Evolutionary conservation across 2,329 filamentous ascomycete genomes (phyloP).

Genomic region (Cryphonectria nitschkei): DNA sequence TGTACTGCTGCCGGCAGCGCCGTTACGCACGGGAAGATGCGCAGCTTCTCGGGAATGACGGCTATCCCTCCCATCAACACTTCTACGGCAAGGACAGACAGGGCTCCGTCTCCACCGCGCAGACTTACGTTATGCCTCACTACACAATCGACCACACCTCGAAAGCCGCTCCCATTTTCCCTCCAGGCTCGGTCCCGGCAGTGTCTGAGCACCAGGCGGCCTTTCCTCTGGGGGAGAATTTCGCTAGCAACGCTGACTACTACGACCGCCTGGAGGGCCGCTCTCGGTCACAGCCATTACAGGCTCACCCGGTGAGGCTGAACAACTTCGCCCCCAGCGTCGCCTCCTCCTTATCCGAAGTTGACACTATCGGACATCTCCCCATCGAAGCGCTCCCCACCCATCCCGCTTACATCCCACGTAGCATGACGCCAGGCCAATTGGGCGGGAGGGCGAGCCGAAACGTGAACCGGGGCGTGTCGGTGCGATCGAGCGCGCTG

Average conservation of each 20-base stretch:
- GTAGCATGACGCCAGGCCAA: conserved; percentile 18
- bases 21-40: conserved; percentile 38
- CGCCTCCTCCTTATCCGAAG: background rate
- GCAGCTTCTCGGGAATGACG: conserved; percentile 10
- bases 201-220: conserved; percentile 4
- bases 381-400: conserved; percentile 44
- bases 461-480: conserved; percentile 6
- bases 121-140: conserved; percentile 20
- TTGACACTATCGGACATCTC: conserved; percentile 4
- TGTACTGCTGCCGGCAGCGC: conserved; percentile 53
- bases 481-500: conserved; percentile 11
- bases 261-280: conserved; percentile 44
- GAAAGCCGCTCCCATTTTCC: conserved; percentile 10
- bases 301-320: conserved; percentile 21
- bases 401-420: conserved; percentile 54
- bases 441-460: conserved; percentile 31
- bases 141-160: conserved; percentile 41
- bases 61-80: background rate
- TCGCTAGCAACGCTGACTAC: conserved; percentile 43
- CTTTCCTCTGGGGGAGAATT: conserved; percentile 29
- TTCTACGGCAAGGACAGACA: conserved; percentile 24
- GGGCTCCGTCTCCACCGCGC: conserved; percentile 34
- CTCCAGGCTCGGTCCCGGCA: conserved; percentile 6
- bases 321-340: background rate
- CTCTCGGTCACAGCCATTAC: conserved; percentile 13